Conservation (phyloP, 129 eudicot genomes). For the Flaveria sonorensis region DNA sequence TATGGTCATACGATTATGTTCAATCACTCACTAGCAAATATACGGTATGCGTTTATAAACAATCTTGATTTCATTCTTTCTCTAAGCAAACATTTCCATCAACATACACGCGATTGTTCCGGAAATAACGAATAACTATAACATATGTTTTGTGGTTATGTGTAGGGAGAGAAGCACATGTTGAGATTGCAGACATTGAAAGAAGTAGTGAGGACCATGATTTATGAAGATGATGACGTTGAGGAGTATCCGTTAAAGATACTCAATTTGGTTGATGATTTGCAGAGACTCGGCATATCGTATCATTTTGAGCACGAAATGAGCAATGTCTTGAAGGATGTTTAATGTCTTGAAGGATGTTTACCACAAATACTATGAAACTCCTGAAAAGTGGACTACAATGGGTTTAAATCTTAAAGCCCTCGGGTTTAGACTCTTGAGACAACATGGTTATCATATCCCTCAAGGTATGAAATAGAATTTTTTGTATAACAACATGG, state of each 20-base stretch:
- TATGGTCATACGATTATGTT: constrained; percentile 29
- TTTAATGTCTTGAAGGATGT: constrained; percentile 32
- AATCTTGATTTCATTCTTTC: too few relatives aligned
- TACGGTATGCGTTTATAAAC: background rate
- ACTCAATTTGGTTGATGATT: constrained; percentile 44
- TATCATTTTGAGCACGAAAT: constrained; percentile 47
- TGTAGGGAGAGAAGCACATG: constrained; percentile 34
- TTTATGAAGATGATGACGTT: constrained; percentile 8
- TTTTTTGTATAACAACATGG: too few relatives aligned
- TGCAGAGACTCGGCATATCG: constrained; percentile 56
- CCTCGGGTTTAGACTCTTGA: constrained; percentile 48
- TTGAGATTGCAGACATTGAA: constrained; percentile 16
- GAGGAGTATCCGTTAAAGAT: constrained; percentile 22
- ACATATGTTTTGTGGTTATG: background rate
- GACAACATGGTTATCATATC: constrained; percentile 43
- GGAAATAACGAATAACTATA: background rate
- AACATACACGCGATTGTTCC: too few relatives aligned
- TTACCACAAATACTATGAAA: constrained; percentile 13
- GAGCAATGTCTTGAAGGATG: constrained; percentile 22
- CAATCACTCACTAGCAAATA: constrained; percentile 34
- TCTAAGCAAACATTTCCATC: too few relatives aligned
- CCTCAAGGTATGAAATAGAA: constrained; percentile 42
- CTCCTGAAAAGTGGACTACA: background rate
- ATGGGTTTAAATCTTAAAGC: constrained; percentile 38
- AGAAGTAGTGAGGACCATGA: constrained; percentile 31